A percentile compares a stretch with the other conserved stretches of the same genome.
Evolutionary conservation across 1,284 basidiomycete genomes (phyloP).

Genomic region (Microbotryum silenes-acaulis): DNA sequence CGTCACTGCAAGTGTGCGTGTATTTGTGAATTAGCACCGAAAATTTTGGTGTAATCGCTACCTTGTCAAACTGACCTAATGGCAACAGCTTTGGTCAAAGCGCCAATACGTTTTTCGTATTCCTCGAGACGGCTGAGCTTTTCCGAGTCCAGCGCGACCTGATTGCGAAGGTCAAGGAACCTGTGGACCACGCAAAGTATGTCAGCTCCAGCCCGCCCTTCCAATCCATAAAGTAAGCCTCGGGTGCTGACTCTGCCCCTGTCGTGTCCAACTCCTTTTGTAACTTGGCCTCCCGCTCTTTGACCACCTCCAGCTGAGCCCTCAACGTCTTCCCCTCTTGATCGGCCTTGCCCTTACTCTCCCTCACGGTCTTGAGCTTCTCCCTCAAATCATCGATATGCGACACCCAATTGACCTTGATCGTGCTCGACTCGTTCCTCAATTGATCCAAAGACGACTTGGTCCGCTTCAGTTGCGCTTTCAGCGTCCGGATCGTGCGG

Average conservation of each 20-base stretch:
- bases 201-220: slow-evolving; percentile 60
- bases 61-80: slow-evolving; percentile 51
- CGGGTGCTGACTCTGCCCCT: slow-evolving; percentile 40
- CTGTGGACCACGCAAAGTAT: slow-evolving; percentile 58
- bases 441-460: slow-evolving; percentile 20
- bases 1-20: slow-evolving; percentile 49
- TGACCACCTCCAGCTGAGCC: slow-evolving; percentile 56
- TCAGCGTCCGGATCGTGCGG: slow-evolving; percentile 26
- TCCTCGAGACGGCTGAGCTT: slow-evolving; percentile 23
- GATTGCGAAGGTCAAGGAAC: slow-evolving; percentile 35
- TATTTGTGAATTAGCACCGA: too few species aligned
- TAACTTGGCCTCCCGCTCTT: slow-evolving; percentile 59
- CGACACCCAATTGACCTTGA: slow-evolving; percentile 28
- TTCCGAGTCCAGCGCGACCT: slow-evolving; percentile 22
- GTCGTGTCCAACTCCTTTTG: slow-evolving; percentile 57
- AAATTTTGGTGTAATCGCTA: too few species aligned
- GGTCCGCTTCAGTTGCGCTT: slow-evolving; percentile 19
- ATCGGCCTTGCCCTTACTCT: slow-evolving; percentile 60
- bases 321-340: slow-evolving; percentile 55
- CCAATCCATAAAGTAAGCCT: slow-evolving; percentile 50
- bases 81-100: slow-evolving; percentile 58
- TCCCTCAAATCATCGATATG: slow-evolving; percentile 42
- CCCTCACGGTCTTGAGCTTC: slow-evolving; percentile 58
- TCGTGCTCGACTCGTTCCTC: slow-evolving; percentile 20
- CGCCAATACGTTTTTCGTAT: slow-evolving; percentile 49